Evolutionary conservation across 2,329 filamentous ascomycete genomes (phyloP).

Genomic region (Knoxdaviesia proteae): DNA sequence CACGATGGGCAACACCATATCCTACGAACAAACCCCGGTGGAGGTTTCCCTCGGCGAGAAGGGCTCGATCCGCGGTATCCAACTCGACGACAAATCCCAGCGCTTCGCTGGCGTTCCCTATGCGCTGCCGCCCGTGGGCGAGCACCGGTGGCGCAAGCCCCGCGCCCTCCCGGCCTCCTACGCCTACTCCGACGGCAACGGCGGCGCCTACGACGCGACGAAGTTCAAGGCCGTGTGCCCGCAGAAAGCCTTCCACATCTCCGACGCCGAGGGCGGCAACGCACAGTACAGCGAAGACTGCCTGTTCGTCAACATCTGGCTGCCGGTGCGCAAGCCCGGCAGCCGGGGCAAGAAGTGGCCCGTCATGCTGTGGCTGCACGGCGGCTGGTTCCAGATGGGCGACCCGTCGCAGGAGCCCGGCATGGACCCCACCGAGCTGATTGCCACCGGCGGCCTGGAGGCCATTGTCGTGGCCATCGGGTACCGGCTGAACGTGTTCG

Average conservation of each 20-base stretch:
- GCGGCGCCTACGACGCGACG: slow-evolving; percentile 15
- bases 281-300: slow-evolving; percentile 21
- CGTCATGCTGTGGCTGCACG: slow-evolving; percentile 20
- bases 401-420: slow-evolving; percentile 19
- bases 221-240: slow-evolving; percentile 11
- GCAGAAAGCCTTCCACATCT: slow-evolving; percentile 12
- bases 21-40: too few relatives aligned
- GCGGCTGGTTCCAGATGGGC: slow-evolving; percentile 23
- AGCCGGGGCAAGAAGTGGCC: slow-evolving; percentile 12
- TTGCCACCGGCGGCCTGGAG: slow-evolving; percentile 14
- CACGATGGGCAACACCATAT: too few relatives aligned
- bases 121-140: slow-evolving; percentile 16
- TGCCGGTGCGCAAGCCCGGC: slow-evolving; percentile 12
- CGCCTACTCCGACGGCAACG: slow-evolving; percentile 9
- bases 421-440: slow-evolving; percentile 14
- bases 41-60: too few relatives aligned
- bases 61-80: slow-evolving; percentile 4
- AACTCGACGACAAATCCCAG: slow-evolving; percentile 14
- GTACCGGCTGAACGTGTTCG: slow-evolving; percentile 25
- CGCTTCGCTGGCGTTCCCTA: slow-evolving; percentile 17
- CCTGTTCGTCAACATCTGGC: slow-evolving; percentile 26
- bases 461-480: slow-evolving; percentile 22
- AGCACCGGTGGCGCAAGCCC: slow-evolving; percentile 17
- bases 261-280: slow-evolving; percentile 8
- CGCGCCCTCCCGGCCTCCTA: slow-evolving; percentile 11